Evolutionary conservation across 2,329 filamentous ascomycete genomes (phyloP), one percentile per base, ranked within the genome.

Genomic region (Cercospora canescens): DNA sequence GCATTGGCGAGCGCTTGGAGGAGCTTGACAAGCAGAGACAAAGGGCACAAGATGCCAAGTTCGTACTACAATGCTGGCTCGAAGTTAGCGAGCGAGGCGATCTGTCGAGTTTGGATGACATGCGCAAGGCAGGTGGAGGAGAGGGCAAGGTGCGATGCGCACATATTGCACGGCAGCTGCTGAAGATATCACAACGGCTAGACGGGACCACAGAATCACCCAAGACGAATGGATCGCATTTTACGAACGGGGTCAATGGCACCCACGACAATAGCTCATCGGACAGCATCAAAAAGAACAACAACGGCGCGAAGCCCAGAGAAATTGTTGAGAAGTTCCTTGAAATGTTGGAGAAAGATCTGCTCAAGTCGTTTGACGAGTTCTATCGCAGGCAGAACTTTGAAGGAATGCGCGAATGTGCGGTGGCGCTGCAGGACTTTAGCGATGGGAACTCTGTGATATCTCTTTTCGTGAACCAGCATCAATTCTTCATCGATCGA

Each of bases 401-500:
- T 75, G 93, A 97, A 71, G 94, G 96, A 74, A 99, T 99, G 96
- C 90, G 92, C 81, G 95, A 98, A 77, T 99, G 95, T 77, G 92
- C 96, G 62, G 92, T 92, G 74, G 95, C 97, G 48, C 83, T 99
- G 68, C 87, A 95, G 76, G 95, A 98, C 79, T 99, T 99, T 84
- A 97, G 94, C 78, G 93, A 95, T 60, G 95, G 95, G 60, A 89
- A 93, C 64, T 98, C 94, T 77, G 95, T 98, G 66, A 96, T 97
- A 79, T 94, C 92, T 14, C 85, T 94, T 11, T 99, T 98, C 78
- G 94, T 99, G 76, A 99, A 99, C 76, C 95, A 99, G 78, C 96
- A 99, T 80, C 93, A 97, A 75, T 99, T 99, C 85, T 99, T 99
- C 81, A 97, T 99, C 75, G 95, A 98, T 76, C 87, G 94, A 28